These are phyloP conservation scores for Ogataea pilisensis DNA, from an alignment of 805 yeast genomes.

Conservation along the genomic window DNA sequence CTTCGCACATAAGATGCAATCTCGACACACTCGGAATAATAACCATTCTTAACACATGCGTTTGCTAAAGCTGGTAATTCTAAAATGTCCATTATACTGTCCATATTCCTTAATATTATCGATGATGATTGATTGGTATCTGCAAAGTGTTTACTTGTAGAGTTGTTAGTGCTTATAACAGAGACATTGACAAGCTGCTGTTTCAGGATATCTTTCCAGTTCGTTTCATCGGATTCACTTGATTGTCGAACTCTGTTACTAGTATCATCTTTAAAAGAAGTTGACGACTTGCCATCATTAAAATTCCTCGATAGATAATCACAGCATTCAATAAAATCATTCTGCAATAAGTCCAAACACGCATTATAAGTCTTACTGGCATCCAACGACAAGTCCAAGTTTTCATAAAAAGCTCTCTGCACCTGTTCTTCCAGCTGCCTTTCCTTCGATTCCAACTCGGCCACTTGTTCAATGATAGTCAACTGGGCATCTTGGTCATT, in stretches of 20 bases:
- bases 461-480: conserved; percentile 63
- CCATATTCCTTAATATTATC: conserved; percentile 54
- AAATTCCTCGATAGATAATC: conserved; percentile 29
- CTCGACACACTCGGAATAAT: conserved; percentile 86
- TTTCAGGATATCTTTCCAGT: conserved; percentile 21
- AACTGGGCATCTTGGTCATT: conserved; percentile 17
- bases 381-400: conserved; percentile 44
- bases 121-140: conserved; percentile 2
- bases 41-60: conserved; percentile 82
- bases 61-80: conserved; percentile 80
- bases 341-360: conserved; percentile 32
- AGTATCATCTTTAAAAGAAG: neutral
- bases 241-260: conserved; percentile 5
- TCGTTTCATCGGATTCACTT: conserved; percentile 10
- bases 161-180: neutral
- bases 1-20: conserved; percentile 71
- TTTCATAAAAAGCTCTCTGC: conserved; percentile 34
- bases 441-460: conserved; percentile 62
- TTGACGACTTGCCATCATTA: conserved; percentile 21
- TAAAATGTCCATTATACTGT: conserved; percentile 68
- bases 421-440: conserved; percentile 44
- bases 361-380: conserved; percentile 30
- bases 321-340: conserved; percentile 29
- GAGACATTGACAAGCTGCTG: conserved; percentile 14
- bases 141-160: neutral